Evolutionary conservation across 1,284 basidiomycete genomes (phyloP), one percentile per base, ranked within the genome.

Genomic region (Meira miltonrushii): DNA sequence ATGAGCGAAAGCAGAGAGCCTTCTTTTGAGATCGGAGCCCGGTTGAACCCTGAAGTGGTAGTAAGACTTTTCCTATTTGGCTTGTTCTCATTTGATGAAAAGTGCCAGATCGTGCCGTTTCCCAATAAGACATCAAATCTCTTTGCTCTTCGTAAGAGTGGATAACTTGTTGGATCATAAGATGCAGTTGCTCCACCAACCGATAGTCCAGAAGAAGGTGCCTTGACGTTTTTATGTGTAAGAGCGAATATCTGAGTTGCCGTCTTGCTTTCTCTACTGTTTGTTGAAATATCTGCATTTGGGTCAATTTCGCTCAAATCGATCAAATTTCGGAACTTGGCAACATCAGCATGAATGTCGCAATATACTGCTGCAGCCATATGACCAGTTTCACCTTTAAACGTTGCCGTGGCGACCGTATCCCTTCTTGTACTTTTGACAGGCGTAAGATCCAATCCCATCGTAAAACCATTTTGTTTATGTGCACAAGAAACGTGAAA

Each of bases 401-500:
- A 96, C n/a, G 85, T 86, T 25, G 87, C 84, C 7, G 85, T 84
- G 9, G 84, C 81, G 0, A 85, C 85, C 0, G 83, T 51, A 40
- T 66, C 62, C 28, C 61, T 40, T 15, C 56, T 25, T 17, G 64
- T 66, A 21, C 49, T 55, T 55, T 88, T 78, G 67, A 88, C 89
- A 49, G 88, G 84, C 66, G 87, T 85, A 49, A 96, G 84, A 80
- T 95, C 91, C 78, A 97, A 96, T 17, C 89, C 92, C 66, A 97
- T 89, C 80, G 87, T 86, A 2, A 54, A 59, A 4, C 67, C 66
- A 0, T 87, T 87, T 21, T 86, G 82, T 56, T 83, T 84, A 88
- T 88, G 95, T 11, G 92, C 94, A 75, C 94, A 98, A 0, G 89
- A 88, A 10, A 88, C 84, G 78, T 98, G 94, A 77, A 87, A 92